These are phyloP conservation scores for Linum lewisii DNA, from an alignment of 345 rosid species.

Conservation along the genomic window DNA sequence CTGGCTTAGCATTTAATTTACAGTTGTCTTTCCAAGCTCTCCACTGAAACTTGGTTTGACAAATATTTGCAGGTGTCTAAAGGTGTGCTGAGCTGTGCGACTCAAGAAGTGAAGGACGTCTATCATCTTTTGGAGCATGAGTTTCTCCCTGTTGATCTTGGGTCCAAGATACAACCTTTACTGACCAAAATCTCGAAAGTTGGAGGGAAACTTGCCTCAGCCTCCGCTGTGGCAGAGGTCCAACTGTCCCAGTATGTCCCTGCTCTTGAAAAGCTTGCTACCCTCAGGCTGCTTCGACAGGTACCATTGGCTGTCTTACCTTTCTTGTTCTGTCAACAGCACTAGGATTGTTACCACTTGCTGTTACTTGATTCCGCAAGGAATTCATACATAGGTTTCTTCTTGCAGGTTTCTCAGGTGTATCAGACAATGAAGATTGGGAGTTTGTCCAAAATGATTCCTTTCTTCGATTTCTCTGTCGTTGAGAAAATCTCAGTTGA, in stretches of 20 bases:
- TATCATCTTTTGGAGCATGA: constrained; percentile 86
- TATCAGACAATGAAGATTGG: constrained; percentile 78
- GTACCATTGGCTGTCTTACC: constrained; percentile 20
- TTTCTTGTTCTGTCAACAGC: too few species aligned
- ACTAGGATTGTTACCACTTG: too few species aligned
- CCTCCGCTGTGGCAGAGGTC: constrained; percentile 85
- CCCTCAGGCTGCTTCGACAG: constrained; percentile 89
- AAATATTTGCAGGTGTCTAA: constrained; percentile 50
- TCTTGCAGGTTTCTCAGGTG: constrained; percentile 75
- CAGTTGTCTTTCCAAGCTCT: background rate
- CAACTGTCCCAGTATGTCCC: constrained; percentile 74
- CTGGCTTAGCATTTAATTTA: too few species aligned
- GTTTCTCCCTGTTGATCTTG: constrained; percentile 77
- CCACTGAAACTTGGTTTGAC: constrained; percentile 5
- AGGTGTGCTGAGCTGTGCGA: constrained; percentile 88
- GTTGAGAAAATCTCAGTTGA: constrained; percentile 93
- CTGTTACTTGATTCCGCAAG: background rate
- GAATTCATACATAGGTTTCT: background rate
- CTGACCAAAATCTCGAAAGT: constrained; percentile 65
- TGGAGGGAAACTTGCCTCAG: constrained; percentile 87
- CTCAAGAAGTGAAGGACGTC: constrained; percentile 95
- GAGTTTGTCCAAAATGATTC: constrained; percentile 73
- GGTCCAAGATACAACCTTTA: constrained; percentile 66
- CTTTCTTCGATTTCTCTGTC: constrained; percentile 66
- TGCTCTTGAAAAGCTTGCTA: constrained; percentile 77